Base-by-base conservation (phyloP, 176 grass and related monocot species). In the Ensete ventricosum region DNA sequence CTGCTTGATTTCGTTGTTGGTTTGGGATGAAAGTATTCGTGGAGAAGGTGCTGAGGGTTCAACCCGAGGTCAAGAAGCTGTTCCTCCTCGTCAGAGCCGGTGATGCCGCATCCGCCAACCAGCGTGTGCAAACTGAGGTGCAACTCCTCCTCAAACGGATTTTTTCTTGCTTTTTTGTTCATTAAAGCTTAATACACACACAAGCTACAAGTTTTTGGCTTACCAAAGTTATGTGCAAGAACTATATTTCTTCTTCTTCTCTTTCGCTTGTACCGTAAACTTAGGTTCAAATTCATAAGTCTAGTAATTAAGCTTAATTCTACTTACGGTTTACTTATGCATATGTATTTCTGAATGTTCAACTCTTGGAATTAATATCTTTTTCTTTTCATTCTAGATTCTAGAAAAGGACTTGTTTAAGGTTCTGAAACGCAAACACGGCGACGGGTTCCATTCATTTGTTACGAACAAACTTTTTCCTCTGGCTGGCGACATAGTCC, bases 11-110 rank as follows among this genome's bases (percentile, higher is more conserved):
- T 7, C 19, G 11, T 54, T 72, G n/a, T 50, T 27, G 74, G 62
- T 17, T 43, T 49, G 54, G 0, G 50, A 22, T 58, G 62, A 4
- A 19, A 96, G 92, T 96, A 23, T 81, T 96, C 26, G 79, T 96
- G 86, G 92, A 96, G 82, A 96, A 96, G 83, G 82, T 91, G 66
- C 77, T 96, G 57, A 74, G 92, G 59, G 88, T 89, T 62, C 84
- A 96, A 79, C 92, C 92, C 54, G 81, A 89, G 34, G 92, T 96
- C 11, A 89, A 75, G 88, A 87, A 75, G 82, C 85, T 96, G 58
- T 91, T 85, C 74, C 88, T 96, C 67, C 76, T 87, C 14, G 92
- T 96, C 29, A 83, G 92, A 49, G 92, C 92, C 0, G 50, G 63
- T 1, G 84, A 96, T 1, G 66, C 73, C 1, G 76, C 57, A 0